Conservation (phyloP, 2,329 filamentous ascomycete species). For the Xylariomycetidae sp. region DNA sequence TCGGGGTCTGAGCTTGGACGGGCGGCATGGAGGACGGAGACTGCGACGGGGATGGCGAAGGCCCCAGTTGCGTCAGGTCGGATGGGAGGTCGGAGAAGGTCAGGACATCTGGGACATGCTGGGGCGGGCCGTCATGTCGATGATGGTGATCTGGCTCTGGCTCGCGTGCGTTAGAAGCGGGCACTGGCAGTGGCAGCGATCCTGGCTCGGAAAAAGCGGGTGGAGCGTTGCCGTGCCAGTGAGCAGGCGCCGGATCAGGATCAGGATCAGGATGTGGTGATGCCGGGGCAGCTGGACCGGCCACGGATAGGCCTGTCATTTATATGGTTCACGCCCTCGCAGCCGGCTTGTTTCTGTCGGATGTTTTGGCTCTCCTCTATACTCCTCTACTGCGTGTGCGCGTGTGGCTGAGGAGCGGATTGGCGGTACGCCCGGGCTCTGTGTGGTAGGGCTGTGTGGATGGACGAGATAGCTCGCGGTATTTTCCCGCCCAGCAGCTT, state of each 20-base stretch:
- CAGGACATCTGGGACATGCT: constrained; percentile 25
- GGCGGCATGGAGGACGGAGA: constrained; percentile 1
- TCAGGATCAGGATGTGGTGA: constrained; percentile 12
- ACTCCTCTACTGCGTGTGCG: too few relatives aligned
- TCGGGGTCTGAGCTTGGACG: too few relatives aligned
- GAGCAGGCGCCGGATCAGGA: constrained; percentile 8
- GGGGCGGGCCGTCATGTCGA: constrained; percentile 21
- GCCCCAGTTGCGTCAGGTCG: constrained; percentile 33
- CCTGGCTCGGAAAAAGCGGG: constrained; percentile 20
- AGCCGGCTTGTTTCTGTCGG: too few relatives aligned
- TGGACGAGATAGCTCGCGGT: too few relatives aligned
- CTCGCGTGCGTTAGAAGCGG: too few relatives aligned
- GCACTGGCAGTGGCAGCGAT: too few relatives aligned
- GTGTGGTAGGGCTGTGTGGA: too few relatives aligned
- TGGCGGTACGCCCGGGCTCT: too few relatives aligned
- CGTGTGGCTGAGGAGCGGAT: too few relatives aligned
- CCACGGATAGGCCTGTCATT: constrained; percentile 16
- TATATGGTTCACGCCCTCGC: constrained; percentile 9
- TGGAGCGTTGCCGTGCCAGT: constrained; percentile 5
- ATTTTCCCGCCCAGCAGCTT: too few relatives aligned
- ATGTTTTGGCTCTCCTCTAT: too few relatives aligned
- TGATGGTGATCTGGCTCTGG: constrained; percentile 20
- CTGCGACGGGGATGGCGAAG: constrained; percentile 14
- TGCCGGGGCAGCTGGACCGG: too few relatives aligned
- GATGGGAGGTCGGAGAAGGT: constrained; percentile 36